Evolutionary conservation across 202 grass and related monocot genomes (phyloP).

Genomic region (Schoenoplectus triqueter): DNA sequence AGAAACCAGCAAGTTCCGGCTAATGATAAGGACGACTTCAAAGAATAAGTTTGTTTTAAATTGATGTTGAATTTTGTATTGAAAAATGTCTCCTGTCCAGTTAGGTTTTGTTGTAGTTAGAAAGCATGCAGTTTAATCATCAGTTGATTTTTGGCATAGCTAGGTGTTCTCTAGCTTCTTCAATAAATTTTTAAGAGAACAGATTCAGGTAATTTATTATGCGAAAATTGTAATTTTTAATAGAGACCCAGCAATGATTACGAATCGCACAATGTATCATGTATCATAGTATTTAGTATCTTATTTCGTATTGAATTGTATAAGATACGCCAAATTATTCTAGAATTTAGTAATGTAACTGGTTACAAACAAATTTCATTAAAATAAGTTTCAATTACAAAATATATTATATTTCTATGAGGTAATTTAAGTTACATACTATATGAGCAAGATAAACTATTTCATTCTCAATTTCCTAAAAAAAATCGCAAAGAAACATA

Average conservation of each 20-base stretch:
- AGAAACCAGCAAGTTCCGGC: constrained; percentile 74
- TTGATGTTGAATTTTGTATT: not conserved
- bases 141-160: not conserved
- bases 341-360: too few relatives aligned
- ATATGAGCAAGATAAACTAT: too few relatives aligned
- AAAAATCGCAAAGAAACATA: too few relatives aligned
- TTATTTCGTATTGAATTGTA: too few relatives aligned
- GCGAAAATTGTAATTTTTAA: not conserved
- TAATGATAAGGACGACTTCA: constrained; percentile 96
- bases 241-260: not conserved
- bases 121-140: not conserved
- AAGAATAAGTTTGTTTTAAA: constrained; percentile 53
- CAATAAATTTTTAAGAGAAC: constrained; percentile 15
- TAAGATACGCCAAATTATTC: too few relatives aligned
- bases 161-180: constrained; percentile 15
- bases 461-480: too few relatives aligned
- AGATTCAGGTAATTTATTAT: not conserved
- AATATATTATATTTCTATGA: too few relatives aligned
- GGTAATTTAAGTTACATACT: too few relatives aligned
- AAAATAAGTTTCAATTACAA: too few relatives aligned
- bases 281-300: too few relatives aligned
- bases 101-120: constrained; percentile 16
- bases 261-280: too few relatives aligned
- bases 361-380: too few relatives aligned
- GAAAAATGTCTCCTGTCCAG: not conserved